phyloP scores from a whole-genome alignment of 352 stramenopile genomes.

The Globisporangium paddicum region DNA sequence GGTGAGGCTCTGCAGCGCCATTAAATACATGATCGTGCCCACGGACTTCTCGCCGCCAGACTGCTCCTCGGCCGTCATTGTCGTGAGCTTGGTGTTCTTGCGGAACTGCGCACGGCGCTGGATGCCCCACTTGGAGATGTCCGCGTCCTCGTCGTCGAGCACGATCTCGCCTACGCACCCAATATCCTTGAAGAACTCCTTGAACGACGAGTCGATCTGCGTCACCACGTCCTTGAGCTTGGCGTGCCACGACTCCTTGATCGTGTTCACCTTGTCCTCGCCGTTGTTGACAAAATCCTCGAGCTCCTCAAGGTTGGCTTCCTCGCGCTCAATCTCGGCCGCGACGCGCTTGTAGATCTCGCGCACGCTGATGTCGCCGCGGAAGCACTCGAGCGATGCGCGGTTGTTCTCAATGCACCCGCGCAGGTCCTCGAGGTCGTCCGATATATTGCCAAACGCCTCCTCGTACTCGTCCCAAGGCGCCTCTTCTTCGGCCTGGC shows the following conservation, averaged over 20 bases:
- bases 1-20: conserved; percentile 84
- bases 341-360: conserved; percentile 68
- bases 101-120: conserved; percentile 82
- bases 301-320: conserved; percentile 47
- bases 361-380: conserved; percentile 66
- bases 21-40: conserved; percentile 90
- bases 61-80: conserved; percentile 84
- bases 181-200: conserved; percentile 83
- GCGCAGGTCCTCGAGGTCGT: conserved; percentile 74
- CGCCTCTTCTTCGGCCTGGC: conserved; percentile 56
- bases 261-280: conserved; percentile 63
- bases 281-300: conserved; percentile 58
- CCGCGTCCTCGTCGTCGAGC: conserved; percentile 67
- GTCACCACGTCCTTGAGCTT: conserved; percentile 66
- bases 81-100: conserved; percentile 77
- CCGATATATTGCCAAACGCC: conserved; percentile 51
- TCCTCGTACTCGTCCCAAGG: conserved; percentile 63
- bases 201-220: conserved; percentile 79
- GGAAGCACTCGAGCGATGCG: conserved; percentile 73
- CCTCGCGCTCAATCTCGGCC: conserved; percentile 62
- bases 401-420: conserved; percentile 86
- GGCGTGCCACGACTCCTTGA: conserved; percentile 73
- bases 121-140: conserved; percentile 87
- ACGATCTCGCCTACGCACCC: conserved; percentile 83
- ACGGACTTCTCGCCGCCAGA: conserved; percentile 88